A percentile compares a stretch with the other conserved stretches of the same genome.
phyloP scores from a whole-genome alignment of 2,329 filamentous ascomycete genomes.

The Atkinsonella hypoxylon region DNA sequence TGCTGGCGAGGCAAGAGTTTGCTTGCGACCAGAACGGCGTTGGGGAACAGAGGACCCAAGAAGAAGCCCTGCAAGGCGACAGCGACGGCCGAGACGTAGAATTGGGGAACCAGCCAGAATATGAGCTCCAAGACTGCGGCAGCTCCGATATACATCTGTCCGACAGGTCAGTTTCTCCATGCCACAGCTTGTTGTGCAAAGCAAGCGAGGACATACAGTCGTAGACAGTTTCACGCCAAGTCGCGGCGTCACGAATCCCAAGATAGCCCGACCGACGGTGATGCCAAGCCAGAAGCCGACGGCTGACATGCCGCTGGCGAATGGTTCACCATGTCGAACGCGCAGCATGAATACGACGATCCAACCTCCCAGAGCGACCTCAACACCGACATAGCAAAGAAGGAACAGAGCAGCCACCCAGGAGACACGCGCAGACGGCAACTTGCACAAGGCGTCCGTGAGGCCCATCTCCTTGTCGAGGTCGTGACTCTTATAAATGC shows the following conservation, averaged over 20 bases:
- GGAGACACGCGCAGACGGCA: constrained; percentile 38
- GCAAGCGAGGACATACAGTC: constrained; percentile 12
- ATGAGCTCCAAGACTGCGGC: constrained; percentile 52
- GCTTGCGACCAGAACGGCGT: constrained; percentile 55
- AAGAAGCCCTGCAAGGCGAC: constrained; percentile 63
- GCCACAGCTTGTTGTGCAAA: not conserved
- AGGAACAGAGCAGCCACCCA: constrained; percentile 65
- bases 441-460: constrained; percentile 26
- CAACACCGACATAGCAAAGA: constrained; percentile 60
- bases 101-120: constrained; percentile 44
- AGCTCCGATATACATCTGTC: constrained; percentile 50
- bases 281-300: constrained; percentile 72
- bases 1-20: constrained; percentile 58
- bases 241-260: constrained; percentile 59
- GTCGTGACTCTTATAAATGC: constrained; percentile 8
- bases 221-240: constrained; percentile 59
- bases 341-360: constrained; percentile 70
- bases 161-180: constrained; percentile 23
- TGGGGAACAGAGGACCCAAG: constrained; percentile 61
- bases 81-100: constrained; percentile 45
- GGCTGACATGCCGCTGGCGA: constrained; percentile 56
- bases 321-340: constrained; percentile 50
- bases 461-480: constrained; percentile 7
- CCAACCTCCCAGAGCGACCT: constrained; percentile 61
- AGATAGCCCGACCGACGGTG: constrained; percentile 51